Evolutionary conservation across 2,329 filamentous ascomycete genomes (phyloP).

Genomic region (Verticillium longisporum): DNA sequence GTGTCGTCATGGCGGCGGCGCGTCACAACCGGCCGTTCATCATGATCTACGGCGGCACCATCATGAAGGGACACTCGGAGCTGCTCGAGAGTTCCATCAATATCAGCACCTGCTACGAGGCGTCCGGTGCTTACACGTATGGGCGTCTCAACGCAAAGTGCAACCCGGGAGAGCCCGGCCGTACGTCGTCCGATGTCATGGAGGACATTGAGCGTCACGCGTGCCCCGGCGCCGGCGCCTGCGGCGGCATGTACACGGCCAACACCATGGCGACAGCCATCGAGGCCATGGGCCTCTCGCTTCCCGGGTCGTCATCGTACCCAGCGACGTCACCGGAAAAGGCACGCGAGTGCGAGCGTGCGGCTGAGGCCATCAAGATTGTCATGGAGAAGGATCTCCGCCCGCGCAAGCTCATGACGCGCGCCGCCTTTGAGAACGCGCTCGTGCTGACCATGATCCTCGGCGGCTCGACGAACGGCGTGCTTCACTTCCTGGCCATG

Average conservation of each 20-base stretch:
- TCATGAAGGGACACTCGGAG: conserved; percentile 76
- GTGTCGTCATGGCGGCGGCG: conserved; percentile 82
- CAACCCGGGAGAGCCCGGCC: conserved; percentile 52
- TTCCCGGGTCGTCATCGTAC: conserved; percentile 79
- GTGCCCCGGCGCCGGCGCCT: conserved; percentile 60
- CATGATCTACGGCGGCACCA: conserved; percentile 94
- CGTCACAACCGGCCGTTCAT: conserved; percentile 86
- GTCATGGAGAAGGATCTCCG: conserved; percentile 81
- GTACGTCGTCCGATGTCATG: conserved; percentile 70
- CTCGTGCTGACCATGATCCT: conserved; percentile 86
- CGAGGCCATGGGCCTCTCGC: conserved; percentile 77
- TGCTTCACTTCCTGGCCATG: conserved; percentile 87
- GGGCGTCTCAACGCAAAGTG: conserved; percentile 67
- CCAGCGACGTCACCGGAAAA: conserved; percentile 78
- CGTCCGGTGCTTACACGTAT: conserved; percentile 75
- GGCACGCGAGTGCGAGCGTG: conserved; percentile 78
- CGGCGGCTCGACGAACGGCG: conserved; percentile 84
- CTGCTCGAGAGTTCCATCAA: conserved; percentile 76
- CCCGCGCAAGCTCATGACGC: conserved; percentile 73
- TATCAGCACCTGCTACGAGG: conserved; percentile 84
- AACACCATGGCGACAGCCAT: conserved; percentile 92
- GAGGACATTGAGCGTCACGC: conserved; percentile 75
- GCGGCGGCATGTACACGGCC: conserved; percentile 86
- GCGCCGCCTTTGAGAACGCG: conserved; percentile 78
- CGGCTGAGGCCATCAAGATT: conserved; percentile 67